Base-by-base conservation (phyloP, 768 basidiomycete species). In the Candolleomyces efflorescens region DNA sequence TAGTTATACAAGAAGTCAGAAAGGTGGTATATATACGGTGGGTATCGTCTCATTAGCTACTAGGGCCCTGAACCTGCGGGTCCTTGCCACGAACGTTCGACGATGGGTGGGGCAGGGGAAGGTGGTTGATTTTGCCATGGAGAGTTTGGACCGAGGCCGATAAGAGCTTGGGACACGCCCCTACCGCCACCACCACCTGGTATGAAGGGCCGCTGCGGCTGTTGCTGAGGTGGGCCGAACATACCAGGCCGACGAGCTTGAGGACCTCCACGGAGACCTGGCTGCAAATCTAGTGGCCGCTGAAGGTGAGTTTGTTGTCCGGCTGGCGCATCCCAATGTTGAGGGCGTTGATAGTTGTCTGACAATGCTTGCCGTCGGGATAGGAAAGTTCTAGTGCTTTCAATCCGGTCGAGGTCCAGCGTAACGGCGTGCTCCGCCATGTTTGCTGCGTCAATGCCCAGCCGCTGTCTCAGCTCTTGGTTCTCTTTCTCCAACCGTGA, bases 401-500 rank as follows among this genome's bases (percentile, higher is more conserved):
- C 75, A 38, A 73, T 58, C 63, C 75, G 69, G 45, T 83, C 80
- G 52, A 79, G 69, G 55, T 86, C 83, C 27, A 84, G 56, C 0
- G 70, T 73, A 43, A 89, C 72, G 9, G 86, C 84, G 46, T 76
- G 78, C 45, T 78, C 79, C 1, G 71, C 71, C 54, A 88, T 75
- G 41, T 74, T 78, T 23, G 70, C 78, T 37, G 76, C 69, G 69
- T 90, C 88, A 59, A 98, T 93, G 17, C 82, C 85, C 47, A 99
- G 74, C 71, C 89, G 68, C 65, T 78, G 78, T 51, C 96, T 78
- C 51, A 99, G 74, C 56, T 84, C 80, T 45, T 82, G 80, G 67
- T 99, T 99, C 74, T 98, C 96, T 51, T 74, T 75, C 69, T 89
- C 87, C 44, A 99, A 73, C 50, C 94, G 81, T 10, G 79, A 65